Evolutionary conservation across 805 yeast species (phyloP), one percentile per base, ranked within the genome.

Genomic region (Saturnispora ahearnii): DNA sequence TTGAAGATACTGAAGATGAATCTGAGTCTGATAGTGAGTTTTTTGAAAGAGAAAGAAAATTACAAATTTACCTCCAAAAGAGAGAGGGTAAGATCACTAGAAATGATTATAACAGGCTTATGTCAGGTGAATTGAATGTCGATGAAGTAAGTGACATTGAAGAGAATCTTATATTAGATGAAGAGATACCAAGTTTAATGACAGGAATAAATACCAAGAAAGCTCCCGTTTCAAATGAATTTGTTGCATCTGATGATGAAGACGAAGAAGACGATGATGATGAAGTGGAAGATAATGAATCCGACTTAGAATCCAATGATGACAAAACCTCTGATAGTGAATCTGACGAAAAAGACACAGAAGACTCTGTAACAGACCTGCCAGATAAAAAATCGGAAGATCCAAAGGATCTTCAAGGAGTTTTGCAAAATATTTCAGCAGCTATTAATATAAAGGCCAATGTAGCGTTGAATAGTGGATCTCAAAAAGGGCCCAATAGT

Each of bases 1-100:
- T 83, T 43, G 69, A 69, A 46, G 82, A 76, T 47, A 79, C 86
- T 2, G 88, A 82, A 59, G 86, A 81, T 5, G 87, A 81, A 57
- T 78, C 71, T 12, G 87, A 79, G 44, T 69, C 70, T 38, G 78
- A 73, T 46, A 60, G 58, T 3, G 71, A 57, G 30, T 83, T 83
- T 59, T 83, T 76, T 59, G 79, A 64, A 41, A 71, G 77, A 51
- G 90, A 84, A 57, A 69, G 70, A 49, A 63, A 67, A 50, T 66
- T 80, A 42, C 76, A 82, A 43, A 62, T 58, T 34, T 45, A 68
- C 8, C 51, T 65, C 50, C 52, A 46, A 38, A 49, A 50, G 22
- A 59, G 60, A 44, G 60, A 55, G 21, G 64, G 62, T n/a, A 53
- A 49, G 29, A 53, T 65, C 18, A 57, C 63, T 9, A 59, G 62